Conservation (phyloP, 192 early-diverging fungal genomes). For the Backusella sp. region DNA sequence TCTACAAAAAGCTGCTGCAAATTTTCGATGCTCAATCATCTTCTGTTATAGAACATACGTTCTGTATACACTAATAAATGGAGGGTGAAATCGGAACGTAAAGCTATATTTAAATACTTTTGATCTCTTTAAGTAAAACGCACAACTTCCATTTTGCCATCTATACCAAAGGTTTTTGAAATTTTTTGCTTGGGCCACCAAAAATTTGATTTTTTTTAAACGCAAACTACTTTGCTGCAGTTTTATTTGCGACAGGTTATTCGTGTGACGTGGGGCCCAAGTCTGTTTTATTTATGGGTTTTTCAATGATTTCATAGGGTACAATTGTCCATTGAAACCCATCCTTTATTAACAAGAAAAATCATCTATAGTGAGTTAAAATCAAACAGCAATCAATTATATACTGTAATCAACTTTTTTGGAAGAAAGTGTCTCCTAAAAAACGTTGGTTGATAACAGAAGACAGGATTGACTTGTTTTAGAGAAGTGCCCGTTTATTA, state of each 20-base stretch:
- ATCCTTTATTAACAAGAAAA: neutral
- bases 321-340: neutral
- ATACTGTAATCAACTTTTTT: neutral
- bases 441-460: neutral
- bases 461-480: conserved; percentile 1
- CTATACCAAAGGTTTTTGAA: too few species aligned
- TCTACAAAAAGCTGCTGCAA: too few species aligned
- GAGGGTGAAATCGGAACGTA: too few species aligned
- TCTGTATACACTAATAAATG: too few species aligned
- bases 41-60: too few species aligned
- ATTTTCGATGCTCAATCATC: too few species aligned
- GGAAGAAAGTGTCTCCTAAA: neutral
- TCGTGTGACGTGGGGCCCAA: neutral
- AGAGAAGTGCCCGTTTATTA: neutral
- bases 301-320: neutral
- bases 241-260: neutral
- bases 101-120: too few species aligned
- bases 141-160: too few species aligned
- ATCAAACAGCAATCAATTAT: neutral
- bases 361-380: neutral
- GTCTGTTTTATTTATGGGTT: neutral
- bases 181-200: too few species aligned
- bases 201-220: neutral
- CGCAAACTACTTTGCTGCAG: neutral
- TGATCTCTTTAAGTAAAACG: too few species aligned